Evolutionary conservation across 1,284 basidiomycete species (phyloP).

Genomic region (Anthracocystis setariae): DNA sequence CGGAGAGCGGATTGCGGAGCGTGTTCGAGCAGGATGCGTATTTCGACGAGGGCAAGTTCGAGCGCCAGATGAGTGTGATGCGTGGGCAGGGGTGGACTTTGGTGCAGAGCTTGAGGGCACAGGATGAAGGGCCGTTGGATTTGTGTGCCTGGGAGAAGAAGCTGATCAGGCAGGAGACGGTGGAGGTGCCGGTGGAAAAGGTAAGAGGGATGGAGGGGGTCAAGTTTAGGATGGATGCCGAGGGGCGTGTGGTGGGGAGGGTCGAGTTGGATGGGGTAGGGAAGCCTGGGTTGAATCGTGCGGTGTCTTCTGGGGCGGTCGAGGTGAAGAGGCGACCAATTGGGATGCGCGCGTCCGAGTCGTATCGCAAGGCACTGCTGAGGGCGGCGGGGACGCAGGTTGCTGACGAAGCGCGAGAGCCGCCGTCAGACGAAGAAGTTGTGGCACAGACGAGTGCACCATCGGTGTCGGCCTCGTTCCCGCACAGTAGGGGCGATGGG

Average conservation of each 20-base stretch:
- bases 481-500: constrained; percentile 26
- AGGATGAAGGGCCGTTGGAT: constrained; percentile 72
- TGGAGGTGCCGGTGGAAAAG: constrained; percentile 17
- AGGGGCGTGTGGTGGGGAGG: too few species aligned
- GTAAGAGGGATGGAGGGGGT: constrained; percentile 18
- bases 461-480: constrained; percentile 35
- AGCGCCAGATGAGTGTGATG: constrained; percentile 86
- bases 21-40: constrained; percentile 83
- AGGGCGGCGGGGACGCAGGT: constrained; percentile 21
- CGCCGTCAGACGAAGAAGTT: too few species aligned
- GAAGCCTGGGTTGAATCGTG: constrained; percentile 11
- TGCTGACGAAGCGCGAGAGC: constrained; percentile 1
- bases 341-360: constrained; percentile 42
- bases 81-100: constrained; percentile 93
- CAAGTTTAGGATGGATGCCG: constrained; percentile 1
- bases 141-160: constrained; percentile 64
- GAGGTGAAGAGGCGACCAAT: constrained; percentile 30
- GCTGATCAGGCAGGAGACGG: constrained; percentile 51
- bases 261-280: background rate
- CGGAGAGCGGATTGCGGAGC: constrained; percentile 79
- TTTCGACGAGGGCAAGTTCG: constrained; percentile 68
- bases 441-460: too few species aligned
- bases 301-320: constrained; percentile 21
- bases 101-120: constrained; percentile 80
- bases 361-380: constrained; percentile 35